Evolutionary conservation across 768 basidiomycete genomes (phyloP).

Genomic region (Floccularia luteovirens): DNA sequence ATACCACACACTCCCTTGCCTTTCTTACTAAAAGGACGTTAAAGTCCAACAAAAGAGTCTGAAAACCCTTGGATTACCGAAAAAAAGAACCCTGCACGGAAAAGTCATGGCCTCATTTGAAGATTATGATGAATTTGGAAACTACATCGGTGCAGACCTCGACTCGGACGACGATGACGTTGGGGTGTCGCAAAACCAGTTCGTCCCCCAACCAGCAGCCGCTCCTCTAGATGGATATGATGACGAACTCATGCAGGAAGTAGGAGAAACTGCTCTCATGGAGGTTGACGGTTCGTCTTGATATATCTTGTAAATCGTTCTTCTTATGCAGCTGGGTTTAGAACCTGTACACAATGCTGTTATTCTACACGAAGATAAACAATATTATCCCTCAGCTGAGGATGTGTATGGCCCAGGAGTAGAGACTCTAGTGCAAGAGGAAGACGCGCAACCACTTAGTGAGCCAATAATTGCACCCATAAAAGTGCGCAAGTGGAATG

Average conservation of each 20-base stretch:
- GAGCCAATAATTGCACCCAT: slow-evolving; percentile 95
- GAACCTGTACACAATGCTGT: slow-evolving; percentile 79
- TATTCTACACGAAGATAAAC: slow-evolving; percentile 93
- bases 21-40: too few relatives aligned
- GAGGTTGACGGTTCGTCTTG: slow-evolving; percentile 66
- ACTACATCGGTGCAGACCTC: slow-evolving; percentile 94
- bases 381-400: slow-evolving; percentile 90
- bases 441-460: slow-evolving; percentile 91
- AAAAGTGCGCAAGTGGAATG: slow-evolving; percentile 89
- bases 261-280: slow-evolving; percentile 66
- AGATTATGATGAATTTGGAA: slow-evolving; percentile 93
- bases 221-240: slow-evolving; percentile 81
- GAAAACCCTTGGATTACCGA: too few relatives aligned
- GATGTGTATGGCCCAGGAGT: slow-evolving; percentile 93
- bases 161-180: slow-evolving; percentile 85
- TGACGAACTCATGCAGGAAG: slow-evolving; percentile 51
- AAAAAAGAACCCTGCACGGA: too few relatives aligned
- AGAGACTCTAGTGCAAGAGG: slow-evolving; percentile 96
- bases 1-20: too few relatives aligned
- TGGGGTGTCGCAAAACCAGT: slow-evolving; percentile 45
- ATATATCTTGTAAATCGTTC: too few relatives aligned
- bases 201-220: slow-evolving; percentile 25
- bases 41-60: too few relatives aligned
- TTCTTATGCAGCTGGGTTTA: too few relatives aligned
- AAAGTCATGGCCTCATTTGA: slow-evolving; percentile 54